Conservation (phyloP, 2,329 filamentous ascomycete species). For the Endoconidiophora polonica region DNA sequence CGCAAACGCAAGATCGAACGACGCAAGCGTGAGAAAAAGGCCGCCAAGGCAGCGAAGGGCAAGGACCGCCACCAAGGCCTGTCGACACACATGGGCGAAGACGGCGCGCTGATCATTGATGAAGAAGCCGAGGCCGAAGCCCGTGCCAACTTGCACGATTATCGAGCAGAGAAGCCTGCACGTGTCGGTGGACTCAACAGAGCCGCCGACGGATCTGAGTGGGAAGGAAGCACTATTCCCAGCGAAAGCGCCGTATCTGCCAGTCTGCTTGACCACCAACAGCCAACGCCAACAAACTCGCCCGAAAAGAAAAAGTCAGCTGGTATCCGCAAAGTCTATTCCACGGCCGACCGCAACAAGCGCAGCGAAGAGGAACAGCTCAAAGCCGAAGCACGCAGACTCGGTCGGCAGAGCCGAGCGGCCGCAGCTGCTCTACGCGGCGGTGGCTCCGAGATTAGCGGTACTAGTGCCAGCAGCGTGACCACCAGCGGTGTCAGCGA, state of each 20-base stretch:
- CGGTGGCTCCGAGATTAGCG: slow-evolving; percentile 8
- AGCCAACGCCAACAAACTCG: slow-evolving; percentile 38
- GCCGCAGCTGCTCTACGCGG: slow-evolving; percentile 8
- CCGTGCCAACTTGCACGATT: slow-evolving; percentile 56
- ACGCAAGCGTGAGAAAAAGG: slow-evolving; percentile 25
- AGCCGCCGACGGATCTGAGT: slow-evolving; percentile 58
- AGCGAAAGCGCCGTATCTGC: slow-evolving; percentile 46
- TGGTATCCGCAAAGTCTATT: slow-evolving; percentile 46
- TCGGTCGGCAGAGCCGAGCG: slow-evolving; percentile 35
- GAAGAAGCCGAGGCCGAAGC: slow-evolving; percentile 46
- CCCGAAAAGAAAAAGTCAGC: slow-evolving; percentile 28
- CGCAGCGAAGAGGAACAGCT: slow-evolving; percentile 36
- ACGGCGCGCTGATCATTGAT: slow-evolving; percentile 39
- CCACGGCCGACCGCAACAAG: slow-evolving; percentile 36
- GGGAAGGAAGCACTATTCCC: slow-evolving; percentile 57
- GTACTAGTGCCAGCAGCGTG: slow-evolving; percentile 2
- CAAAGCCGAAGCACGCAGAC: slow-evolving; percentile 36
- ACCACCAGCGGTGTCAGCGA: neutral
- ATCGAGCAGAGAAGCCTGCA: slow-evolving; percentile 74
- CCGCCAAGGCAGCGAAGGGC: slow-evolving; percentile 18
- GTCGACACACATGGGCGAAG: slow-evolving; percentile 32
- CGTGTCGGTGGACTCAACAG: slow-evolving; percentile 81
- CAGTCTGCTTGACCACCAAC: slow-evolving; percentile 41
- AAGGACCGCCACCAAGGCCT: slow-evolving; percentile 23
- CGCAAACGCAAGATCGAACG: slow-evolving; percentile 36